Evolutionary conservation across 768 basidiomycete genomes (phyloP), one percentile per base, ranked within the genome.

Genomic region (Infundibulicybe gibba): DNA sequence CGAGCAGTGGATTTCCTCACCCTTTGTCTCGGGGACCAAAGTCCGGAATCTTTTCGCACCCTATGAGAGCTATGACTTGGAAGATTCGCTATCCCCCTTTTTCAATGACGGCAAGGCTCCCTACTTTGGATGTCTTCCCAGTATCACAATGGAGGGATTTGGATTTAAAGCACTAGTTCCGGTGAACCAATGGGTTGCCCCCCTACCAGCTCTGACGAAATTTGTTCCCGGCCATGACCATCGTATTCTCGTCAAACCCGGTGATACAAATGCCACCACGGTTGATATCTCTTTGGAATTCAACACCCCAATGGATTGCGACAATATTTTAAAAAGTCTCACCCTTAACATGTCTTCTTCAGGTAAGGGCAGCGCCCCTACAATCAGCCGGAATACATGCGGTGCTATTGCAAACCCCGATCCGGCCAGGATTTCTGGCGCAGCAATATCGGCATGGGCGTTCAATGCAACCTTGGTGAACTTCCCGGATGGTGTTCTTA

Each of bases 171-270:
- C 80, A 1, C 72, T 93, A 15, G 90, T 97, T 6, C 89, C 88
- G 0, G 34, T 49, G 0, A 55, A 49, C 0, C 72, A 85, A 52
- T 97, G 92, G 90, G 68, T 80, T 5, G 54, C 79, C 5, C 83
- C 87, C 44, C 77, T 71, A 5, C 89, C 93, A 13, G 77, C 80
- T 46, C 62, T 97, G 47, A 90, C 90, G 14, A 79, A 78, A 45
- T 95, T 95, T 65, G 60, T 65, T 2, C 94, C 94, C 0, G 93
- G 94, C 1, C 94, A 97, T 62, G 94, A 97, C 56, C 74, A 81
- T 37, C 86, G 94, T 37, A 67, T 91, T 33, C 56, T 75, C 19
- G 65, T 69, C 30, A 70, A 72, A 17, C 61, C 72, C 17, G 61
- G 64, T 14, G 75, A 74, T 15, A 61, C 75, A 19, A 67, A 78